Evolutionary conservation across 129 eudicot genomes (phyloP).

Genomic region (Glebionis coronaria): DNA sequence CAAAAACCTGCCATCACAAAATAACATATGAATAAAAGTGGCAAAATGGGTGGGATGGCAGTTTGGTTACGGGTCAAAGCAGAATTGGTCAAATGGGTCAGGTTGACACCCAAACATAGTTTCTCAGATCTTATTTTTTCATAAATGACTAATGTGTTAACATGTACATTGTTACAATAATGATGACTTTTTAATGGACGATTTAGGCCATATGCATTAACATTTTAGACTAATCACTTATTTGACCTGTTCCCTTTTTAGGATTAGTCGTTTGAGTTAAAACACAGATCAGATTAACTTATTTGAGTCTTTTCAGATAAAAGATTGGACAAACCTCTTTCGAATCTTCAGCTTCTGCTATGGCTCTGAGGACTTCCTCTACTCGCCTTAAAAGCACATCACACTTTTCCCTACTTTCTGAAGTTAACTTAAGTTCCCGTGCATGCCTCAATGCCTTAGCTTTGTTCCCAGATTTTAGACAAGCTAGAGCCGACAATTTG

Average conservation of each 20-base stretch:
- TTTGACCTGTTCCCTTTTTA: too few species aligned
- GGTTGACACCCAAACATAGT: not conserved
- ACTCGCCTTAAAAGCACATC: constrained; percentile 55
- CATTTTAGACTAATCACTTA: too few species aligned
- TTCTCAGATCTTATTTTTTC: too few species aligned
- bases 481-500: constrained; percentile 55
- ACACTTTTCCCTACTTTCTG: constrained; percentile 65
- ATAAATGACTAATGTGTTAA: not conserved
- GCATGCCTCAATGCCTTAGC: constrained; percentile 57
- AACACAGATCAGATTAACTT: not conserved
- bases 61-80: not conserved
- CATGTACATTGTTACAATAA: not conserved
- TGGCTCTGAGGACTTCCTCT: constrained; percentile 72
- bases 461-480: constrained; percentile 61
- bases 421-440: constrained; percentile 60
- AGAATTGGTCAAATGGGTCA: not conserved
- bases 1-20: constrained; percentile 56
- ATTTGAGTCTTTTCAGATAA: not conserved
- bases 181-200: too few species aligned
- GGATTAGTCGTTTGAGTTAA: too few species aligned
- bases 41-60: constrained; percentile 1
- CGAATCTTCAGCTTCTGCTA: constrained; percentile 75
- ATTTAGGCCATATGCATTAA: too few species aligned
- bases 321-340: constrained; percentile 55
- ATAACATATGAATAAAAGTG: not conserved